Evolutionary conservation across 2,329 filamentous ascomycete genomes (phyloP).

Genomic region (Arthrobotrys iridis): DNA sequence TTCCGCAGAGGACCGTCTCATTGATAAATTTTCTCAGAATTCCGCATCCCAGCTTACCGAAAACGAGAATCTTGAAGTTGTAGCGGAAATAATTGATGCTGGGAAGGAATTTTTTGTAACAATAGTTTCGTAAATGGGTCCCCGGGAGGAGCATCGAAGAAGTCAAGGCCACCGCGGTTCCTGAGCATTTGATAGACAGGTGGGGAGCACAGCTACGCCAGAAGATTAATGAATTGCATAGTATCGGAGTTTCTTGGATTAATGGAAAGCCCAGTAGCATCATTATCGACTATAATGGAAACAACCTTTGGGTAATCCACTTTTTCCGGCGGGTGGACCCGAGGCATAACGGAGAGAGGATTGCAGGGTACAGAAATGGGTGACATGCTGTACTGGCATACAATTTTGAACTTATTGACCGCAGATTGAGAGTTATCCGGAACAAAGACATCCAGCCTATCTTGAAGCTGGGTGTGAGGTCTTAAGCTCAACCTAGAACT

Average conservation of each 20-base stretch:
- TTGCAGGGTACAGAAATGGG: constrained; percentile 61
- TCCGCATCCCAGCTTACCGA: neutral
- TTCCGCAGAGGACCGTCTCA: neutral
- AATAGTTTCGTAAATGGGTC: neutral
- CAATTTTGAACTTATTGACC: constrained; percentile 46
- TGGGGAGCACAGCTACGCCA: constrained; percentile 58
- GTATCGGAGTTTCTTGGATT: constrained; percentile 59
- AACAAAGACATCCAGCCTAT: too few species aligned
- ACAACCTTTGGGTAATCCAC: constrained; percentile 62
- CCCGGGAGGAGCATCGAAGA: neutral
- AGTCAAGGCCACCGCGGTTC: neutral
- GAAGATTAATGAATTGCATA: constrained; percentile 58
- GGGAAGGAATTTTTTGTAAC: constrained; percentile 9
- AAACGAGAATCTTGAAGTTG: neutral
- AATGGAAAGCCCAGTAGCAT: constrained; percentile 61
- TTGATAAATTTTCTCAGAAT: neutral
- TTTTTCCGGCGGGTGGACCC: constrained; percentile 62
- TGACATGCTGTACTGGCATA: constrained; percentile 60
- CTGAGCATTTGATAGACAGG: constrained; percentile 25
- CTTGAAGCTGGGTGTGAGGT: too few species aligned
- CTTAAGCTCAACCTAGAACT: too few species aligned
- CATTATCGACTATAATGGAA: constrained; percentile 61
- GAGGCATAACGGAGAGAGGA: constrained; percentile 63
- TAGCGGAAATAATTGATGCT: neutral
- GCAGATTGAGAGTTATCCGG: too few species aligned